Base-by-base conservation (phyloP, 192 early-diverging fungal genomes). In the Bifiguratus adelaidae region DNA sequence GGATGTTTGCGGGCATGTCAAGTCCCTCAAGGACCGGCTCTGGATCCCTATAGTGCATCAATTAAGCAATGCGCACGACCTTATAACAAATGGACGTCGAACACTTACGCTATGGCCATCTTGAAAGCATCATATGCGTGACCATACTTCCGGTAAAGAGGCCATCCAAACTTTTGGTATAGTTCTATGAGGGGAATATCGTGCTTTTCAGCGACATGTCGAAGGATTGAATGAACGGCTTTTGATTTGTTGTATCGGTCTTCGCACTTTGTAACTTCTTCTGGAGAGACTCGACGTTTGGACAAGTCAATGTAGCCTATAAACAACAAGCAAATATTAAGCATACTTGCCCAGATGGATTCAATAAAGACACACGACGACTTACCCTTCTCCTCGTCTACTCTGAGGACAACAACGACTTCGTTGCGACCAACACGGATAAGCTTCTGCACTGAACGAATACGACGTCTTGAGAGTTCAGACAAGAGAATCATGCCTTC, bases 41-140 rank as follows among this genome's bases (percentile, higher is more conserved):
- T 1, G 89, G 81, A 28, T 95, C 82, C 55, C 87, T 89, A 61
- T 18, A 16, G 8, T n/a, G 8, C 19, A n/a, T n/a, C 16, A 20
- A 48, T 44, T 55, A 42, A 36, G 13, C n/a, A 12, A 41, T 40
- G 37, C 16, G 16, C 22, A 15, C 22, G 37, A 40, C 7, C 13
- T 15, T 15, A 11, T 15, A 40, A 5, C 13, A 5, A 13, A 8
- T 5, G 37, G 7, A 61, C 32, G 8, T 11, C 32, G 32, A 33
- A 7, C 9, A 67, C 72, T 63, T 78, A 89, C 78, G 60, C 71
- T 44, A 95, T 78, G 18, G 93, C 92, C 34, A 85, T 52, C 74
- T 95, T 96, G 73, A 99, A 99, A 4, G 91, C 95, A 63, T 94
- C 90, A 45, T 84, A 95, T 23, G 95, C 95, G 55, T 97, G 95